Base-by-base conservation (phyloP, 768 basidiomycete genomes). In the Mycena vitilis region DNA sequence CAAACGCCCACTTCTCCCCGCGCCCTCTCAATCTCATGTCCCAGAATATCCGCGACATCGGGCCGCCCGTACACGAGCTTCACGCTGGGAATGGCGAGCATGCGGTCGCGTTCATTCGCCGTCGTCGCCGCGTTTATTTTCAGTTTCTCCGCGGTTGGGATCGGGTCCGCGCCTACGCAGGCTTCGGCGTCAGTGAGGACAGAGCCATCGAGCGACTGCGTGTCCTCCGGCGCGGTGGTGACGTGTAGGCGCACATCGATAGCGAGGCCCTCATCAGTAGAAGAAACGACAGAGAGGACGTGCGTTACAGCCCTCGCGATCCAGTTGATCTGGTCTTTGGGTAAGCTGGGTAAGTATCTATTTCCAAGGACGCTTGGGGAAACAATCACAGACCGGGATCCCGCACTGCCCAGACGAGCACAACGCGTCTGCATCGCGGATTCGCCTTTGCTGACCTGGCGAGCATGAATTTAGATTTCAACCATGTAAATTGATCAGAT, bases 371-470 rank as follows among this genome's bases (percentile, higher is more conserved):
- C 30, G 30, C 5, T 30, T 5, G 30, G 34, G 37, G 25, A 12
- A 3, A 15, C 5, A 34, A 13, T 30, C 7, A 51, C 80, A 55
- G 48, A 83, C 85, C 76, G 16, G 75, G 51, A 53, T 85, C 79
- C 23, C 84, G 81, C 40, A 86, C 78, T 0, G 82, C 75, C 86
- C 86, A 87, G 2, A 84, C 73, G 66, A 86, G 84, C 0, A 82
- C 69, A 16, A 84, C 65, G 10, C 71, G 66, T 45, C 73, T 75
- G 44, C 78, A 76, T 38, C 81, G 81, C 10, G 56, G 67, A 48
- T 70, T 75, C 34, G 72, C 70, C 25, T 71, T 73, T 0, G 78
- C 76, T 12, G 77, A 74, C 40, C 81, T 83, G 55, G 45, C 60
- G 9, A 9, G 34, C n/a, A 8, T 34, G n/a, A 48, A 22, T 45